phyloP scores from a whole-genome alignment of 768 basidiomycete species.

The Phylloporus sp. region DNA sequence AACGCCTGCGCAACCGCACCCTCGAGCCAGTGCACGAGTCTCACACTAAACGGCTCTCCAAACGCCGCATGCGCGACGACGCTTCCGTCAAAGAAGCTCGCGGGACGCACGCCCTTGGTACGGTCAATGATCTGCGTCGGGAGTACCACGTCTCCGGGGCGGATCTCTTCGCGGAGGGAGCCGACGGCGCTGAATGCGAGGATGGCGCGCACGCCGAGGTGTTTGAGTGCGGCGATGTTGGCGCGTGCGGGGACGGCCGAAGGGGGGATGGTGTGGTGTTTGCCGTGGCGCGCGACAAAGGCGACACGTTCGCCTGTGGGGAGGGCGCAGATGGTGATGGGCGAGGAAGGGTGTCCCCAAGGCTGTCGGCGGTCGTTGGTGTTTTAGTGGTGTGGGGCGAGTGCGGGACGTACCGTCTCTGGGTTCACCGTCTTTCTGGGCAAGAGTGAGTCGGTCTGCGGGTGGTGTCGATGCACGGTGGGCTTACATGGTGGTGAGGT shows the following conservation, averaged over 20 bases:
- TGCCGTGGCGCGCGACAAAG: constrained; percentile 89
- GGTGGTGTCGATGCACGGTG: neutral
- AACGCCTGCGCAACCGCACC: constrained; percentile 61
- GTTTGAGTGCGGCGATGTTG: constrained; percentile 94
- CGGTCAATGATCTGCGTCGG: constrained; percentile 94
- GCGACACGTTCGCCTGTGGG: constrained; percentile 79
- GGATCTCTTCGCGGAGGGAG: constrained; percentile 88
- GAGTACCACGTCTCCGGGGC: constrained; percentile 84
- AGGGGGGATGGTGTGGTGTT: constrained; percentile 74
- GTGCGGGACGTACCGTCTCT: constrained; percentile 59
- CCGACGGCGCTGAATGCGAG: constrained; percentile 96
- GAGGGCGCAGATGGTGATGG: constrained; percentile 87
- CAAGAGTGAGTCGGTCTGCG: neutral
- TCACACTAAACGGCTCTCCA: constrained; percentile 82
- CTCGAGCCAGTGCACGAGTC: constrained; percentile 64
- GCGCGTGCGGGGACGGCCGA: constrained; percentile 81
- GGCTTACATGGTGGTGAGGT: constrained; percentile 80
- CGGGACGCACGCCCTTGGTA: constrained; percentile 88
- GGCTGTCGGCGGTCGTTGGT: constrained; percentile 48
- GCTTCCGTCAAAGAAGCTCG: constrained; percentile 80
- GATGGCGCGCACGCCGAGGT: constrained; percentile 82
- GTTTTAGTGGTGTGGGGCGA: neutral
- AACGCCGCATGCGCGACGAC: constrained; percentile 93
- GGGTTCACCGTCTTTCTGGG: constrained; percentile 71
- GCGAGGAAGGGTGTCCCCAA: constrained; percentile 89